These are phyloP conservation scores for Acer yangbiense DNA, from an alignment of 345 rosid species.

Conservation along the genomic window DNA sequence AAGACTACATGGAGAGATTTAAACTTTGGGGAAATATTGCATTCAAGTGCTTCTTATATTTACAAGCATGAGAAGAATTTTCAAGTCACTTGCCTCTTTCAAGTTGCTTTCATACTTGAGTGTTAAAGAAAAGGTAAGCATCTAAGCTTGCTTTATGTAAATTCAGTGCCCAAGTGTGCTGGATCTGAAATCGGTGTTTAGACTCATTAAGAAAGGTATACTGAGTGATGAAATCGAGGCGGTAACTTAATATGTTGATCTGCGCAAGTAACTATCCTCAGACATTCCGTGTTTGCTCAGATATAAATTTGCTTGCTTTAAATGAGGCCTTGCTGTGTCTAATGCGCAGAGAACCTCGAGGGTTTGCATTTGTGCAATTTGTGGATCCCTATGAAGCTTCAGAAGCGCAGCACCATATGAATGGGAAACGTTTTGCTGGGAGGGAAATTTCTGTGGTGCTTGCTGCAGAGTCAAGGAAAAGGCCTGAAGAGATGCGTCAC, in stretches of 20 bases:
- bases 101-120: slow-evolving; percentile 71
- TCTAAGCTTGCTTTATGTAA: slow-evolving; percentile 48
- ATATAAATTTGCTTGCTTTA: slow-evolving; percentile 11
- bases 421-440: slow-evolving; percentile 80
- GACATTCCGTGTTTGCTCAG: slow-evolving; percentile 21
- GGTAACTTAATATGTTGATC: slow-evolving; percentile 27
- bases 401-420: slow-evolving; percentile 91
- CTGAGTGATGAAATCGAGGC: slow-evolving; percentile 29
- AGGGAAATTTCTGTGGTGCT: slow-evolving; percentile 88
- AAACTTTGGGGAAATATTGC: slow-evolving; percentile 54
- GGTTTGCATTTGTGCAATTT: slow-evolving; percentile 98
- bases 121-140: slow-evolving; percentile 69
- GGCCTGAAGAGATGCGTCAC: slow-evolving; percentile 96
- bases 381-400: slow-evolving; percentile 85
- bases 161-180: slow-evolving; percentile 46
- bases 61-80: slow-evolving; percentile 71
- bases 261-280: slow-evolving; percentile 5
- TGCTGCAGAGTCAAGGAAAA: slow-evolving; percentile 92
- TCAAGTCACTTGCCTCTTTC: slow-evolving; percentile 75
- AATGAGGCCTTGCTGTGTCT: slow-evolving; percentile 24
- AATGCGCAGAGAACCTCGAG: slow-evolving; percentile 79
- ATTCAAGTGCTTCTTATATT: slow-evolving; percentile 69
- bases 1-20: slow-evolving; percentile 53
- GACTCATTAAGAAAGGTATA: slow-evolving; percentile 38
- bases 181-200: slow-evolving; percentile 36